A percentile compares a stretch with the other conserved stretches of the same genome.
Conservation (phyloP, 768 basidiomycete genomes). For the Cyclocybe cylindracea region DNA sequence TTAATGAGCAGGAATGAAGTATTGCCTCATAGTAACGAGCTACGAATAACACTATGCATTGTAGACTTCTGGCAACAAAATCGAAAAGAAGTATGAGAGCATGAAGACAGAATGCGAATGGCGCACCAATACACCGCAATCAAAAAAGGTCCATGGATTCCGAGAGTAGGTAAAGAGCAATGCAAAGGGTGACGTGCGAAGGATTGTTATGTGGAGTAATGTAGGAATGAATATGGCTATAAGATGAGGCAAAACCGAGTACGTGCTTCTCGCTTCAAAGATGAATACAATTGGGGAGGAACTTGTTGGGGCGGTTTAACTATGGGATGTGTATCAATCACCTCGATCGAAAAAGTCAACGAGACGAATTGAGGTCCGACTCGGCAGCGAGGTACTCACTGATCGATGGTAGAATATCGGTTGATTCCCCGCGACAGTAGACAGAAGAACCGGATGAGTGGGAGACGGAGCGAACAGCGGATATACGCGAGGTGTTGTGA, state of each 20-base stretch:
- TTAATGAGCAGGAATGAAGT: no score
- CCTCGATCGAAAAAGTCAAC: slow-evolving; percentile 1
- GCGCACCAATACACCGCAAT: slow-evolving; percentile 10
- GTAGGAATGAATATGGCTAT: not conserved
- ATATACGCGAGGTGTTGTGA: not conserved
- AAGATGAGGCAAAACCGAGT: not conserved
- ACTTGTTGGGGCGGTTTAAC: not conserved
- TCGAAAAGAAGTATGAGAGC: not conserved
- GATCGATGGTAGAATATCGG: slow-evolving; percentile 21
- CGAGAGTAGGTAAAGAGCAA: slow-evolving; percentile 3
- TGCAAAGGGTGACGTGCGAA: slow-evolving; percentile 1
- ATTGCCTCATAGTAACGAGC: not conserved
- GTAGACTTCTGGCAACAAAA: not conserved
- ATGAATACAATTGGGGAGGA: not conserved
- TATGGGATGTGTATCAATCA: slow-evolving; percentile 6
- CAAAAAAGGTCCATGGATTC: slow-evolving; percentile 13
- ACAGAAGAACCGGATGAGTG: slow-evolving; percentile 6
- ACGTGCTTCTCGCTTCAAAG: slow-evolving; percentile 5
- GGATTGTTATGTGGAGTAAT: not conserved
- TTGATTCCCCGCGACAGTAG: slow-evolving; percentile 13
- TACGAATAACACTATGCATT: slow-evolving; percentile 2
- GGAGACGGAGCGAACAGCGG: not conserved
- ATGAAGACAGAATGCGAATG: not conserved
- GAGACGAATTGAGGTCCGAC: not conserved
- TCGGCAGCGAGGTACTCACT: slow-evolving; percentile 4